Base-by-base conservation (phyloP, 2,329 filamentous ascomycete species). In the Penicillium thymicola region DNA sequence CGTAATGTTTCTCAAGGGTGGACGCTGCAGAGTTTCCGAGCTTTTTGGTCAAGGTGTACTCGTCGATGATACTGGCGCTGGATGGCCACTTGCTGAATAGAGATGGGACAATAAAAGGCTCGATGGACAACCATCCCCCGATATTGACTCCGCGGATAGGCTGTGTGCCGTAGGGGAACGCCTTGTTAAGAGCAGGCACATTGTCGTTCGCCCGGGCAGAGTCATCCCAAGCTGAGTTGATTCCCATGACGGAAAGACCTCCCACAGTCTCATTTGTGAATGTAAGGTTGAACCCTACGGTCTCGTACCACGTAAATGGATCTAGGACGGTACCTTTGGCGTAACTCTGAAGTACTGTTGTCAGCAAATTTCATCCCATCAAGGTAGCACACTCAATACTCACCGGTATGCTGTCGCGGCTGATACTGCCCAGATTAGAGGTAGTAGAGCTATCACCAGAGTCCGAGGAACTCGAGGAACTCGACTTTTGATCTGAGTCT, bases 81-180 rank as follows among this genome's bases (percentile, higher is more conserved):
- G 75, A 72, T 38, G 79, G 77, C 70, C 88, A 90, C 59, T 82
- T 82, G 59, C 85, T 77, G 76, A 99, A 99, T 27, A 96, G 82
- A 0, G 92, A 97, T 0, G 94, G 94, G 4, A 90, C 93, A 70
- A 99, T 97, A 72, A 96, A 97, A 0, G 94, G 94, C 69, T 99
- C 94, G 13, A 99, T 78, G 3, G 89, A 89, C 2, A 99, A 83
- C 94, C 94, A 99, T 13, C 94, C 94, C 49, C 94, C 94, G 1
- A 97, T 72, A 67, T 96, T 97, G 36, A 97, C 90, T 1, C 94
- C 94, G 7, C 93, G 85, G 25, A 95, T 91, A 2, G 92, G 92
- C 53, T 81, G 86, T 23, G 84, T 85, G 2, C 86, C 84, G 66
- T 97, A 99, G 2, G 87, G 85, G 83, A 93, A 97, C 1, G 80